Evolutionary conservation across 805 yeast genomes (phyloP).

Genomic region (Ogataea ramenticola): DNA sequence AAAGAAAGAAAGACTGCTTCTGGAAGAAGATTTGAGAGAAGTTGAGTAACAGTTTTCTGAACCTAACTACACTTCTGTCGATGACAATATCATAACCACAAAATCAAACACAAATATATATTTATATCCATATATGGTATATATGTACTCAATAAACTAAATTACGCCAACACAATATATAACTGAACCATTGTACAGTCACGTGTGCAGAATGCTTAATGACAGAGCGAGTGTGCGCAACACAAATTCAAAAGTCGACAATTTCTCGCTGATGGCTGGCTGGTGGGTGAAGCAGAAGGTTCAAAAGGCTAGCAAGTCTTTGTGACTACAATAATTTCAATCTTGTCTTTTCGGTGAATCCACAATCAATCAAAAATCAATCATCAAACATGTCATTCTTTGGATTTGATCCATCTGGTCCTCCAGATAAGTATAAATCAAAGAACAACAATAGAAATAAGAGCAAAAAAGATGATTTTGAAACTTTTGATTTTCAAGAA

Average conservation of each 20-base stretch:
- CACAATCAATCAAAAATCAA: neutral
- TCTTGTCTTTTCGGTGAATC: neutral
- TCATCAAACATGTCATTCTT: conserved; percentile 49
- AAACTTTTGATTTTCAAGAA: conserved; percentile 70
- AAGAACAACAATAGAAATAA: conserved; percentile 17
- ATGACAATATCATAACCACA: too few species aligned
- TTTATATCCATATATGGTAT: too few species aligned
- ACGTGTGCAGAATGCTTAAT: too few species aligned
- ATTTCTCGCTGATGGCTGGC: too few species aligned
- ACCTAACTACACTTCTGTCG: too few species aligned
- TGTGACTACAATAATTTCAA: too few species aligned
- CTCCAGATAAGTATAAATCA: conserved; percentile 11
- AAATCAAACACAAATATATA: too few species aligned
- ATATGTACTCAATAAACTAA: neutral
- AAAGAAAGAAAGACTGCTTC: conserved; percentile 58
- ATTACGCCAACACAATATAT: conserved; percentile 1
- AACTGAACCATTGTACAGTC: too few species aligned
- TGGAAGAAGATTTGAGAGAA: conserved; percentile 56
- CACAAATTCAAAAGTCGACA: neutral
- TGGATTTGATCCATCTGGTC: conserved; percentile 49
- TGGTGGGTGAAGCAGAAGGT: too few species aligned
- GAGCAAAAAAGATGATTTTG: conserved; percentile 15
- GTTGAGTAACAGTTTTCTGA: too few species aligned
- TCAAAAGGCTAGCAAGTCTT: too few species aligned
- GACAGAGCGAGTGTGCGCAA: neutral